Evolutionary conservation across 331 rosid genomes (phyloP).

Genomic region (Dryas integrifolia): DNA sequence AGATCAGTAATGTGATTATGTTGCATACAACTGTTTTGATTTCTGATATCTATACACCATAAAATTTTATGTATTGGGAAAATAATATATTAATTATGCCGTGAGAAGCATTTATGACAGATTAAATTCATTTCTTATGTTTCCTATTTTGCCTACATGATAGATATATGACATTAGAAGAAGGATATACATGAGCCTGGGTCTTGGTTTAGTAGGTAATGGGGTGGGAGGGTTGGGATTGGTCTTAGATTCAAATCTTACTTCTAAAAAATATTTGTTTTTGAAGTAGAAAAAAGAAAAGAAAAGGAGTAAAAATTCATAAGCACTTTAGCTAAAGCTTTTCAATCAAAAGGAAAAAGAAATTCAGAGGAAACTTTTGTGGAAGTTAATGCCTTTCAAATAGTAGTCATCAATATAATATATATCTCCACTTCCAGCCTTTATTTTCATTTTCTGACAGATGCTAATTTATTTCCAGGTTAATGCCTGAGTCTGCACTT

Average conservation of each 20-base stretch:
- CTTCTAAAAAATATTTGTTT: neutral
- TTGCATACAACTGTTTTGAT: neutral
- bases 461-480: conserved; percentile 46
- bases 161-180: neutral
- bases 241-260: neutral
- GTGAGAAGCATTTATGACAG: neutral
- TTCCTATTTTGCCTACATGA: neutral
- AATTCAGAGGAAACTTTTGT: neutral
- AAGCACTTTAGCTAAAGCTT: neutral
- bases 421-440: neutral
- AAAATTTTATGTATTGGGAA: neutral
- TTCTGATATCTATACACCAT: neutral
- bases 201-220: neutral
- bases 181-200: neutral
- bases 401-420: neutral
- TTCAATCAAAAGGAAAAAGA: neutral
- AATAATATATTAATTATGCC: neutral
- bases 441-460: neutral
- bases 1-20: neutral
- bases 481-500: conserved; percentile 94
- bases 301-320: neutral
- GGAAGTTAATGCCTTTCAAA: neutral
- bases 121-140: neutral
- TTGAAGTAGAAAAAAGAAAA: neutral
- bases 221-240: neutral